These are phyloP conservation scores for Areca catechu DNA, from an alignment of 176 grass and related monocot genomes.

Conservation along the genomic window DNA sequence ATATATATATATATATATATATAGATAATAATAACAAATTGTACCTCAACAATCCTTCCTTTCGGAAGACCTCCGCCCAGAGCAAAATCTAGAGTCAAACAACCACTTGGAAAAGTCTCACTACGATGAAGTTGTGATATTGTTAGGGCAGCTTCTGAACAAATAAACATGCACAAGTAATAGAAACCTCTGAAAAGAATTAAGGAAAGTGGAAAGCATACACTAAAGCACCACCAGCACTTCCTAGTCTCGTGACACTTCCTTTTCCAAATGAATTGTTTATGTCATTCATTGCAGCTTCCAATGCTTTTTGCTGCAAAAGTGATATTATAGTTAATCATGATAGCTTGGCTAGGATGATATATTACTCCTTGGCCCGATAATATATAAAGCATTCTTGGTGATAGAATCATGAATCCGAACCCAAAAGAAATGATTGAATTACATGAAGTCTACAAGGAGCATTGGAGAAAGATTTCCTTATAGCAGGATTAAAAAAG, in stretches of 20 bases:
- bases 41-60: conserved; percentile 98
- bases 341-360: too few species aligned
- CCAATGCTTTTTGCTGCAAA: conserved; percentile 83
- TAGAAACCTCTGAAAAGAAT: not conserved
- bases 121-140: conserved; percentile 25
- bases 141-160: conserved; percentile 13
- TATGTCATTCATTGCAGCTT: conserved; percentile 96
- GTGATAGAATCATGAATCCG: too few species aligned
- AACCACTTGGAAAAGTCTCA: conserved; percentile 95
- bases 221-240: conserved; percentile 86
- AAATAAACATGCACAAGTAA: conserved; percentile 1
- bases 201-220: conserved; percentile 29
- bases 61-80: conserved; percentile 82
- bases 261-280: conserved; percentile 96
- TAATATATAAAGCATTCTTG: too few species aligned
- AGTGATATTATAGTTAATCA: too few species aligned
- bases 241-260: conserved; percentile 96
- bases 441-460: too few species aligned
- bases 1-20: too few species aligned
- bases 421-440: too few species aligned
- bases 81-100: conserved; percentile 96
- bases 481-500: too few species aligned
- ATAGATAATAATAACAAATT: conserved; percentile 6
- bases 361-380: too few species aligned
- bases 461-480: too few species aligned